Evolutionary conservation across 805 yeast species (phyloP), one percentile per base, ranked within the genome.

Genomic region (Starmera amethionina): DNA sequence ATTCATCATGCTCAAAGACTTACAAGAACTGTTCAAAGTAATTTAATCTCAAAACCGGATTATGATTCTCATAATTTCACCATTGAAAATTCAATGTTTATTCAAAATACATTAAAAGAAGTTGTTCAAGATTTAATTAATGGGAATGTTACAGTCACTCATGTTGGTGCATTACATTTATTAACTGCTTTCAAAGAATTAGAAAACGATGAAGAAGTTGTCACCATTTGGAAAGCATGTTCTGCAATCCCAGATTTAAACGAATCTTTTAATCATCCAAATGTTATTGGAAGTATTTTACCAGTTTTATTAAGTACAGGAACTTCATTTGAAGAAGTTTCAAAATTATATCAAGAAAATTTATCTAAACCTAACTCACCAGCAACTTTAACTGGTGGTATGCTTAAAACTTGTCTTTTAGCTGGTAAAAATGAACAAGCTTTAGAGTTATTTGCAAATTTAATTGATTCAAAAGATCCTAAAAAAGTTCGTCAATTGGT

Each of bases 371-470:
- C 51, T 36, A 35, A 19, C 22, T 27, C 40, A 2, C 65, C 67
- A 41, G 60, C 62, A 33, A 75, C 75, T 39, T 67, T 85, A 41
- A 69, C 75, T 38, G 75, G 76, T 35, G 82, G 89, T 38, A 77
- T 85, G 75, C 82, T 87, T 41, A 73, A 81, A 55, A 82, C 84
- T 19, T 76, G 87, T 44, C 63, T 86, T 27, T 65, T 70, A 35
- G 81, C 81, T 29, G 76, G 77, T 39, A 80, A 78, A 52, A 75
- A 77, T 43, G 66, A 77, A 34, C 71, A 75, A 49, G 94, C 89
- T 5, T 64, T 85, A 44, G 72, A 72, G 42, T 64, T 75, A 38
- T 80, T 83, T 58, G 78, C 75, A 54, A 70, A 71, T 37, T 62
- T 83, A 45, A 75, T 82, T 48, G 66, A 68, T 34, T 67, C 67